Evolutionary conservation across 1,284 basidiomycete genomes (phyloP), one percentile per base, ranked within the genome.

Genomic region (Laetiporus sulphureus): DNA sequence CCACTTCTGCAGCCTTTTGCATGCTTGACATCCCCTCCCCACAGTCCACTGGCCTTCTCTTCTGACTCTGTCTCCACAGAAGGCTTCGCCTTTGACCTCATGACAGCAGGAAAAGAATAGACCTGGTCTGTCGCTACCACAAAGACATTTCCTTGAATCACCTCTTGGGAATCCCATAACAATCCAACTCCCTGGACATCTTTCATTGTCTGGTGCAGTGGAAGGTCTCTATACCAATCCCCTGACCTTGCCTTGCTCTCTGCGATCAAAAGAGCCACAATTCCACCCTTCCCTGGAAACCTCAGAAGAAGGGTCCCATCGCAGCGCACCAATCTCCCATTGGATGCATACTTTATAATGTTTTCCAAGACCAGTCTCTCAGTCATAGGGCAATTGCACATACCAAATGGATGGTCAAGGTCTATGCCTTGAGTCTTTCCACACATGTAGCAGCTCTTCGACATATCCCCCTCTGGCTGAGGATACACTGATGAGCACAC

Each of bases 361-460:
- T 13, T 13, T 13, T 13, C 25, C 8, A 8, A 8, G 13, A 27
- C 13, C 25, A 27, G 25, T 7, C 8, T 13, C 13, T 8, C 8
- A 8, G 13, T 27, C 25, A 42, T 32, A 18, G 40, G 36, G 22
- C 44, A 45, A 22, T 15, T 21, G 3, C 21, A 10, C 11, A 41
- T 22, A 16, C 25, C 32, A 16, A 41, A 27, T 15, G 19, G 4
- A 22, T 36, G 39, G 19, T 33, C 32, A 7, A 33, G 15, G 32
- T 16, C 32, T 7, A 16, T 16, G 7, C 33, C 42, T n/a, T 44
- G 32, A 21, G 5, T 5, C 16, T 36, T 30, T 11, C 32, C 42
- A 16, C 39, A 41, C 38, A 36, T 33, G 10, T 19, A 36, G 21
- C 33, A 45, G n/a, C n/a, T n/a, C n/a, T n/a, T n/a, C n/a, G n/a